These are phyloP conservation scores for Ettlia oleoabundans DNA, from an alignment of 139 green algal species.

Conservation along the genomic window DNA sequence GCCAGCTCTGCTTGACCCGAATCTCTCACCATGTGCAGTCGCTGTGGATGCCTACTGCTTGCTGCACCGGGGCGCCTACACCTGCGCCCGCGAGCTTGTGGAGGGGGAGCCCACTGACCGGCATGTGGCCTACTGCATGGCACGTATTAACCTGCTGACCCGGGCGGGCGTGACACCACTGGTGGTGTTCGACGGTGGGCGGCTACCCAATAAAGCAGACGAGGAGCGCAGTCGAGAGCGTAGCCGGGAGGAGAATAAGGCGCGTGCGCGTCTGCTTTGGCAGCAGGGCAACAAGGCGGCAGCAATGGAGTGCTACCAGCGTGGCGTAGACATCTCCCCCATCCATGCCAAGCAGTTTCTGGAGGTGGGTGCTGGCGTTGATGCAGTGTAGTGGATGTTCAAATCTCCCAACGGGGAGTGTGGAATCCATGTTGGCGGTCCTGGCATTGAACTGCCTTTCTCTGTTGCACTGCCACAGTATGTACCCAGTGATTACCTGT, in stretches of 20 bases:
- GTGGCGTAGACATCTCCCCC: constrained; percentile 87
- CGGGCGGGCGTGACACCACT: constrained; percentile 79
- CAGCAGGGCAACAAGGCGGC: constrained; percentile 76
- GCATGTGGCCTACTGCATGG: constrained; percentile 95
- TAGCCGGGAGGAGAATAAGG: constrained; percentile 44
- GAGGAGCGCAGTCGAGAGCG: constrained; percentile 82
- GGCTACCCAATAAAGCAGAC: constrained; percentile 87
- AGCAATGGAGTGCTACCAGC: constrained; percentile 88
- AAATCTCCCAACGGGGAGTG: not conserved
- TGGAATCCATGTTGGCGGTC: not conserved
- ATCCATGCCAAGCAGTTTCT: constrained; percentile 80
- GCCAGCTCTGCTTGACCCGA: not conserved
- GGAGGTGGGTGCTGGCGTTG: constrained; percentile 56
- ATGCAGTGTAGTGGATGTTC: not conserved
- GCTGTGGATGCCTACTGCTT: constrained; percentile 95
- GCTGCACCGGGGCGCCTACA: constrained; percentile 92
- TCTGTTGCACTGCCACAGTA: no score
- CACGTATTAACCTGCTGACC: constrained; percentile 77
- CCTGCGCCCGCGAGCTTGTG: constrained; percentile 88
- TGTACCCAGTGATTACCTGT: no score
- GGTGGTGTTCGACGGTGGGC: constrained; percentile 95
- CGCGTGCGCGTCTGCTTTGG: constrained; percentile 44
- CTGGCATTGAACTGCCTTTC: no score
- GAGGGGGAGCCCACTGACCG: constrained; percentile 77
- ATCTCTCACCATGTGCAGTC: constrained; percentile 35